These are phyloP conservation scores for Leccinum aurantiacum DNA, from an alignment of 768 basidiomycete genomes.

Conservation along the genomic window DNA sequence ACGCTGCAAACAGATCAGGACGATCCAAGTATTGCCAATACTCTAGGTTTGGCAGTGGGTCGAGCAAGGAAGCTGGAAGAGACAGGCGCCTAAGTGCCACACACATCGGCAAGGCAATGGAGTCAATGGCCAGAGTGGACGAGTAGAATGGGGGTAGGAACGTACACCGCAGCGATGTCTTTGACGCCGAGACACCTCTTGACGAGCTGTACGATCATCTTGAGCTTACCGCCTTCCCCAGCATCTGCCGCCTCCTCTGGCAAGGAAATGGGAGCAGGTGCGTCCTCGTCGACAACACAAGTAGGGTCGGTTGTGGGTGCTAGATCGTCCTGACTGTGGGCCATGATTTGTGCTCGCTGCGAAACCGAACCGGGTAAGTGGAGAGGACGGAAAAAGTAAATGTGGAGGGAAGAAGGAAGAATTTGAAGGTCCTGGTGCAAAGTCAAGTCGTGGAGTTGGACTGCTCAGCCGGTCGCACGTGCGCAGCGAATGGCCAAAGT, in stretches of 20 bases:
- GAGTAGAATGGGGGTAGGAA: conserved; percentile 16
- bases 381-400: not conserved
- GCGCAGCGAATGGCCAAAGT: conserved; percentile 13
- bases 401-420: conserved; percentile 1
- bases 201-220: conserved; percentile 89
- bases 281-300: conserved; percentile 45
- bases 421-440: not conserved
- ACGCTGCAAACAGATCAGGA: conserved; percentile 91
- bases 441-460: conserved; percentile 11
- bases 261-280: conserved; percentile 61
- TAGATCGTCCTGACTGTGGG: conserved; percentile 15
- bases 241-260: conserved; percentile 70
- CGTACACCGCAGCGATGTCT: conserved; percentile 91
- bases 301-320: conserved; percentile 7
- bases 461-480: conserved; percentile 20
- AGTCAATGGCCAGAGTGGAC: conserved; percentile 18
- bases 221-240: conserved; percentile 89
- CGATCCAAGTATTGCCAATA: conserved; percentile 95
- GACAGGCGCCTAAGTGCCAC: conserved; percentile 74
- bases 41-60: conserved; percentile 94
- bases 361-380: not conserved
- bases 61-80: conserved; percentile 87
- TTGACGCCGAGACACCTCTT: conserved; percentile 92
- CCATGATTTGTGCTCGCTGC: conserved; percentile 16
- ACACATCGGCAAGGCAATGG: not conserved